Evolutionary conservation across 768 basidiomycete species (phyloP), one percentile per base, ranked within the genome.

Genomic region (Lentinus brumalis): DNA sequence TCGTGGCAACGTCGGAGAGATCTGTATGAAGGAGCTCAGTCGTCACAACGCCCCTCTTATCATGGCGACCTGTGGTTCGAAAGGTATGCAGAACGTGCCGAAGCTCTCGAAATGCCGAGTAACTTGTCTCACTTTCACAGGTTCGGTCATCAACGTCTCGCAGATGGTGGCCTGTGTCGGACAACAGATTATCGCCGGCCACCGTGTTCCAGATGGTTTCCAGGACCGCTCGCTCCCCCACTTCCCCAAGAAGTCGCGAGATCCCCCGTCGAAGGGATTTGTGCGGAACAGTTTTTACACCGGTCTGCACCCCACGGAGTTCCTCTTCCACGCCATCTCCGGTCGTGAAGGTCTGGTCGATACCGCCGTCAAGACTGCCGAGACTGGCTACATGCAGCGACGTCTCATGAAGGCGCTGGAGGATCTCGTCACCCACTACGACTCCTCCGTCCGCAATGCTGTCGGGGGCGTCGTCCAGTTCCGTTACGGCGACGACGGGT

Each of bases 111-210:
- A 35, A 38, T 55, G 21, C 58, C 30, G 18, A 56, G 15, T 62
- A 55, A 42, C 59, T 46, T 9, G 55, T 78, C 15, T 32, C 11
- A 32, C 38, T 11, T 42, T 53, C 30, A 53, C 38, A 91, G 96
- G 97, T 74, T 98, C 97, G 69, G 92, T 94, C 63, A 96, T 99
- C 77, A 99, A 99, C 75, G 97, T 99, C 57, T 96, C 94, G 26
- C 97, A 99, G 77, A 99, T 99, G 97, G 96, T 98, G 55, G 97
- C 96, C 70, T 98, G 96, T 85, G 97, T 99, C 67, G 97, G 97
- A 5, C 97, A 99, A 71, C 97, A 99, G 73, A 98, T 98, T 74
- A 98, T 99, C 63, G 87, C 94, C 18, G 97, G 97, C 7, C 90
- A 93, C 77, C 97, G 97, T 84, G 95, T 99, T 6, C 96, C 95